Evolutionary conservation across 345 rosid species (phyloP), one percentile per base, ranked within the genome.

Genomic region (Trapa incisa): DNA sequence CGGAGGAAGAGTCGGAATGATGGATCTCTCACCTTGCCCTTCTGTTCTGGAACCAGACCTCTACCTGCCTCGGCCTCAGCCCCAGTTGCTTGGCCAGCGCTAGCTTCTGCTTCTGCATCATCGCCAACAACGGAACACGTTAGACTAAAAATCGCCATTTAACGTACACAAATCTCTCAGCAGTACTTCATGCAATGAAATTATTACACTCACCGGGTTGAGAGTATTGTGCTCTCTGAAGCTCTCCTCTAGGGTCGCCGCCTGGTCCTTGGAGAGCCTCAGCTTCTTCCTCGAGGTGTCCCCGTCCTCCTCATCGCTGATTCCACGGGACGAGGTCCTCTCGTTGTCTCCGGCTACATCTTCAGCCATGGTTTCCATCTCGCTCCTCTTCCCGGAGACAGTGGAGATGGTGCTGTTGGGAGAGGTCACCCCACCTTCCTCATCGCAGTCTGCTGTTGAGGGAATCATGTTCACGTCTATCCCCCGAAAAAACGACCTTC

Each of bases 11-110:
- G 35, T 37, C 60, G 41, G 14, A 16, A 45, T 14, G 35, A 12
- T 16, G 38, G 16, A 35, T 66, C 80, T 22, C 29, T 79, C 72
- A 91, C 99, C 99, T 89, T 61, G 99, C 99, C 79, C 99, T 80
- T 66, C 99, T 81, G 83, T 94, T 94, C 72, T 94, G 99, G 79
- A 94, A 94, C 99, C 99, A 94, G 12, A 94, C 99, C 77, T 94
- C 99, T 22, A 94, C 96, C 75, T 94, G 97, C 65, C 99, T 81
- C 5, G 97, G 86, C 69, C 93, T 79, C 57, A 94, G 80, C 41
- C 92, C 89, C 42, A 94, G 82, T 78, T 89, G 91, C 74, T 89
- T 82, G 29, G 99, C 98, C 83, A 95, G 73, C 0, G 88, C 96
- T 79, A 78, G 17, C 76, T 91, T 95, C 67, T 95, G 98, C 75